Evolutionary conservation across 208 protist species (phyloP), one percentile per base, ranked within the genome.

Genomic region (Leishmania tarentolae): DNA sequence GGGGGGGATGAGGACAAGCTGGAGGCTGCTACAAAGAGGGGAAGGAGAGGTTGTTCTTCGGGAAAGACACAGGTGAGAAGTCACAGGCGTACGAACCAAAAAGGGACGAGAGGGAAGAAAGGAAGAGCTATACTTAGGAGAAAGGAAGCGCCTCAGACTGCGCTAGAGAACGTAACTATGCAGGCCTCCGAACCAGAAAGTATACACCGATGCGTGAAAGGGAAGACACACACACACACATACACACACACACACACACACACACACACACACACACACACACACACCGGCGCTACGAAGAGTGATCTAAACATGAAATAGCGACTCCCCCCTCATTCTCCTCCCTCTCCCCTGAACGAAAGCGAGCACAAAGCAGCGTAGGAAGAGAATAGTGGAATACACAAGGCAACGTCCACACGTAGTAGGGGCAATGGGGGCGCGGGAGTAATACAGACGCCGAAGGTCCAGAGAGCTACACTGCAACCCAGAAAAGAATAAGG

Each of bases 401-500:
- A 8, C 6, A 24, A 3, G 28, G 57, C 57, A 63, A 37, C n/a
- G 31, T 6, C 0, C 11, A 4, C n/a, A 35, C 57, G 50, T 1
- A 24, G n/a, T 17, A 76, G 35, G 46, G 70, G 44, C 15, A 44
- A 56, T 31, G 44, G 19, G 70, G n/a, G 40, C 13, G 28, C 6
- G 24, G 6, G 44, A 75, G n/a, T 1, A 52, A 31, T 71, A 9
- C 47, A 83, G 59, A 68, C 63, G 56, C 31, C 37, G 78, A 83
- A 75, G 24, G 35, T 0, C 50, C 56, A 11, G 31, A 53, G 31
- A 40, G 56, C 9, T 0, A 8, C 24, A 5, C 56, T 21, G 56
- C 40, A 17, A 75, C 35, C 17, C 19, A 28, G 35, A n/a, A 44
- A 8, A 35, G 44, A 75, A 57, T 19, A 57, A 57, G 57, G 42